phyloP scores from a whole-genome alignment of 2,329 filamentous ascomycete genomes.

The Verticillium isaacii region DNA sequence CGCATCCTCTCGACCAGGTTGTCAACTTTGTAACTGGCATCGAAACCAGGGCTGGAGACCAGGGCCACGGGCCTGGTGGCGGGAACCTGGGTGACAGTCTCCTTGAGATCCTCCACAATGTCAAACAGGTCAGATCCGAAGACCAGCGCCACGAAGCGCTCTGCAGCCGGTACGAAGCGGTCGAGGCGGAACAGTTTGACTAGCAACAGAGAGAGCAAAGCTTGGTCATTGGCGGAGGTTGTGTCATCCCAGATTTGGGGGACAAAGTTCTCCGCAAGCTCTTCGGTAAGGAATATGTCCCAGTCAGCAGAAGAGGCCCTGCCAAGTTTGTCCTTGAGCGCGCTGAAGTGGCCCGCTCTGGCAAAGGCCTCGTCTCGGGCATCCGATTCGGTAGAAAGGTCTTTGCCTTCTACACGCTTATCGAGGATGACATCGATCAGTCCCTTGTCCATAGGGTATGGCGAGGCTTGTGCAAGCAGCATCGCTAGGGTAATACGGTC shows the following conservation, averaged over 20 bases:
- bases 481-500: constrained; percentile 93
- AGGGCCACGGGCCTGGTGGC: constrained; percentile 83
- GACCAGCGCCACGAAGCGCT: constrained; percentile 82
- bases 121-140: constrained; percentile 83
- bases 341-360: constrained; percentile 62
- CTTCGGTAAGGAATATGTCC: constrained; percentile 79
- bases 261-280: constrained; percentile 79
- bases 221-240: constrained; percentile 64
- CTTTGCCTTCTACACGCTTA: constrained; percentile 66
- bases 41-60: constrained; percentile 92
- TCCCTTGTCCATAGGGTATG: constrained; percentile 88
- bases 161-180: constrained; percentile 86
- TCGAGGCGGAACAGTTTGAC: constrained; percentile 95
- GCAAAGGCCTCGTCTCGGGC: constrained; percentile 64
- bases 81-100: constrained; percentile 79
- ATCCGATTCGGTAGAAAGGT: constrained; percentile 66
- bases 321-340: constrained; percentile 70
- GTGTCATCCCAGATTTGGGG: constrained; percentile 69
- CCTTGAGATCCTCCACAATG: constrained; percentile 76
- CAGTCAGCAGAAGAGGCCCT: constrained; percentile 60
- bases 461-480: constrained; percentile 91
- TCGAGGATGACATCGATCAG: constrained; percentile 86
- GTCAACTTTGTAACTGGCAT: constrained; percentile 98
- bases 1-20: constrained; percentile 80
- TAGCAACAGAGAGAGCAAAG: constrained; percentile 77